Percentiles rank a stretch among this genome's conserved stretches.
phyloP scores from a whole-genome alignment of 176 grass and related monocot genomes.

The Oryza coarctata region DNA sequence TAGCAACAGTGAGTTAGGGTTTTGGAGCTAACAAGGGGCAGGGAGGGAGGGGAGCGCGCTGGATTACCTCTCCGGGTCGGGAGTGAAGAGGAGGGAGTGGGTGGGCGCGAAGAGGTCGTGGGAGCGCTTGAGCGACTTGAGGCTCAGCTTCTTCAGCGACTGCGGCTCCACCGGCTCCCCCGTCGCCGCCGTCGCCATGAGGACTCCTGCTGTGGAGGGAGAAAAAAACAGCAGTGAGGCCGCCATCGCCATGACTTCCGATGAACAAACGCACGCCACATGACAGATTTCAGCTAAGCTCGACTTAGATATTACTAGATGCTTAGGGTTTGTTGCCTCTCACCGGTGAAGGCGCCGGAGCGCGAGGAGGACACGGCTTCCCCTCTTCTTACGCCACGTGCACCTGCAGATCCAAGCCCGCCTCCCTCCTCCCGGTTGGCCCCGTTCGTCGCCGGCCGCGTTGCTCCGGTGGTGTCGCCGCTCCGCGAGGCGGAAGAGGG shows the following conservation, averaged over 20 bases:
- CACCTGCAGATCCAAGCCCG: not conserved
- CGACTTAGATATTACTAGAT: not conserved
- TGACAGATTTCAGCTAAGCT: not conserved
- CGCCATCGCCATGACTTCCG: not conserved
- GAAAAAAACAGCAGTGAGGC: not conserved
- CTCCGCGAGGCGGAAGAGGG: not conserved
- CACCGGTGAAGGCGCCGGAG: not conserved
- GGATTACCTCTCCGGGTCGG: conserved; percentile 62
- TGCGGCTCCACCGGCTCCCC: conserved; percentile 60
- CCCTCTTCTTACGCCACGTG: not conserved
- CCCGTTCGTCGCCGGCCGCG: not conserved
- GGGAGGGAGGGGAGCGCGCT: not conserved
- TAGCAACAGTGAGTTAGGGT: conserved; percentile 30
- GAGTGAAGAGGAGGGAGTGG: conserved; percentile 41
- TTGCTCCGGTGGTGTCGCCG: not conserved
- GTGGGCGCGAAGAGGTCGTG: conserved; percentile 78
- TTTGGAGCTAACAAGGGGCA: not conserved
- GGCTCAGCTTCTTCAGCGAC: conserved; percentile 88
- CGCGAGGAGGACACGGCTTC: not conserved
- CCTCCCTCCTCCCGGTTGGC: not conserved
- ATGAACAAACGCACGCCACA: not conserved
- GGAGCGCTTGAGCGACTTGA: conserved; percentile 74
- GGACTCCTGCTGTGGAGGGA: not conserved
- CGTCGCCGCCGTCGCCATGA: not conserved
- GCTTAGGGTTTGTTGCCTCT: not conserved